Base-by-base conservation (phyloP, 495 filamentous ascomycete species). In the Annulohypoxylon bovei region DNA sequence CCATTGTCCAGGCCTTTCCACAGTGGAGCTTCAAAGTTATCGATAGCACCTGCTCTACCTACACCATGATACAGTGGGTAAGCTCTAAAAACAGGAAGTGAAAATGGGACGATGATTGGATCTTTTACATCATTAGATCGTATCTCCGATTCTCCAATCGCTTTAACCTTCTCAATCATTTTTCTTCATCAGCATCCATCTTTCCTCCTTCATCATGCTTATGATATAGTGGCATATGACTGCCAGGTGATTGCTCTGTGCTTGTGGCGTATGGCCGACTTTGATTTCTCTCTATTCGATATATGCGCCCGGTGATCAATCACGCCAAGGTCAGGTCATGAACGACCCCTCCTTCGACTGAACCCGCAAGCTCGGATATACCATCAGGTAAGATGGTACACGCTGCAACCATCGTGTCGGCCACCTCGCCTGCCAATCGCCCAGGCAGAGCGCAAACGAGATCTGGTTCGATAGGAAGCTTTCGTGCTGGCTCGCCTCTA, bases 401-500 rank as follows among this genome's bases (percentile, higher is more conserved):
- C 72, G 66, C 73, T 27, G 71, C 65, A 55, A 40, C 62, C 23
- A 67, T 74, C 27, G 76, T 66, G 49, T 72, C 79, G 16, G 68
- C 70, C 14, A 56, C 78, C 6, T 12, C 77, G 9, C 32, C 76
- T 7, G 56, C 76, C n/a, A 49, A 55, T 39, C 69, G 70, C 28
- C 27, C 76, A 33, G 25, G 55, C 16, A 63, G 72, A 57, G 6
- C 74, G 22, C 52, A 33, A 70, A 6, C 65, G 18, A 77, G 76
- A 6, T 42, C 71, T 3, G 72, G 54, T 42, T 77, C 77, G 0
- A 71, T 76, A 7, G 83, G 83, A 40, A 84, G 82, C 12, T 85
- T 85, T 61, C 82, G 83, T 71, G 83, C 83, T 42, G 83, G 83
- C 61, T 81, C 79, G n/a, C 81, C 82, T 55, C 78, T 82, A 6